These are phyloP conservation scores for Exobasidium rhododendri DNA, from an alignment of 1,284 basidiomycete species.

Conservation along the genomic window DNA sequence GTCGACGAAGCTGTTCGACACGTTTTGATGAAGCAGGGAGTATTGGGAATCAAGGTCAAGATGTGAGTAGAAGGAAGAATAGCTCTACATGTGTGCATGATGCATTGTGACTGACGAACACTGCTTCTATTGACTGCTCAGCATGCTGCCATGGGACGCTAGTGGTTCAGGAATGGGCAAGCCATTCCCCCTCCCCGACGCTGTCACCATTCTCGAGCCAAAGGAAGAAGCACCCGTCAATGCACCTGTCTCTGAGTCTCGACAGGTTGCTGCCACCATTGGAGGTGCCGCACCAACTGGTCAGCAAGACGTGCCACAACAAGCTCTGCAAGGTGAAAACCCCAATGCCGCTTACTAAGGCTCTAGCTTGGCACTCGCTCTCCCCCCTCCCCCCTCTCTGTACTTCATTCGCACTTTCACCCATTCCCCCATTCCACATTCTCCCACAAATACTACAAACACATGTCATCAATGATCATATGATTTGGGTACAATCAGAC, in stretches of 20 bases:
- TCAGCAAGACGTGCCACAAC: slow-evolving; percentile 7
- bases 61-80: slow-evolving; percentile 74
- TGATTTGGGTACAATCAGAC: neutral
- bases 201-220: slow-evolving; percentile 84
- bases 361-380: neutral
- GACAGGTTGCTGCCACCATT: slow-evolving; percentile 29
- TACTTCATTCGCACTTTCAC: neutral
- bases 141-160: slow-evolving; percentile 93
- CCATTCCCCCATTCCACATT: neutral
- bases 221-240: slow-evolving; percentile 62
- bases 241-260: slow-evolving; percentile 51
- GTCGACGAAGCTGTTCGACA: slow-evolving; percentile 98
- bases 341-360: slow-evolving; percentile 7
- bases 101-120: too few species aligned
- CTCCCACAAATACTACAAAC: neutral
- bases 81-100: too few species aligned
- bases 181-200: slow-evolving; percentile 90
- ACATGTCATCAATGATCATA: neutral
- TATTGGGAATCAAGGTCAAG: slow-evolving; percentile 99
- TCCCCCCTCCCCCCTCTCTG: slow-evolving; percentile 2
- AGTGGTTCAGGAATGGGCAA: slow-evolving; percentile 72
- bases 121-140: too few species aligned
- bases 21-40: slow-evolving; percentile 97
- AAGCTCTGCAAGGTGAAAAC: neutral
- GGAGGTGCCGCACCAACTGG: slow-evolving; percentile 4